Percentiles rank a stretch among this genome's conserved stretches.
Evolutionary conservation across 257 asterid species (phyloP).

Genomic region (Nicotiana paniculata): DNA sequence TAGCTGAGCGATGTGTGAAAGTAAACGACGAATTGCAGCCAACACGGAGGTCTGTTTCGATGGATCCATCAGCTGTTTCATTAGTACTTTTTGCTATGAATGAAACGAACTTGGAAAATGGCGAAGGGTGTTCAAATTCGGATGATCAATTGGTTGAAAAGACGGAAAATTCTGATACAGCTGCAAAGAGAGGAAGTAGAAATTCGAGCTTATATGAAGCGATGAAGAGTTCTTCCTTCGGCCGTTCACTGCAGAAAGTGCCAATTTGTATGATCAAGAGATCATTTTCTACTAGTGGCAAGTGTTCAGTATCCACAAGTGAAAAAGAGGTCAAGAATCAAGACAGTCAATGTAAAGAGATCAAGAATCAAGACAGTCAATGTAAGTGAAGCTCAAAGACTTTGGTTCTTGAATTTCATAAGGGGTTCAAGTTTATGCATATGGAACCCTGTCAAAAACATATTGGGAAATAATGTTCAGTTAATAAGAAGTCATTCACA

Average conservation of each 20-base stretch:
- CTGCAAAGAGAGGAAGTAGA: conserved; percentile 11
- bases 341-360: conserved; percentile 18
- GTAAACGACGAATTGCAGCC: conserved; percentile 27
- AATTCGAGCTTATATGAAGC: conserved; percentile 27
- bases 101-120: conserved; percentile 4
- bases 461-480: not conserved
- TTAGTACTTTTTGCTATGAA: conserved; percentile 3
- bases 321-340: conserved; percentile 36
- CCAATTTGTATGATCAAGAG: conserved; percentile 41
- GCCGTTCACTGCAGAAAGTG: conserved; percentile 36
- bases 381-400: not conserved
- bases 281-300: conserved; percentile 50
- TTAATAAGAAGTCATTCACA: not conserved
- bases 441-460: not conserved
- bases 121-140: conserved; percentile 31
- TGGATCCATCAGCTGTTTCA: conserved; percentile 42
- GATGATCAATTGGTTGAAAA: conserved; percentile 3
- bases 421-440: not conserved
- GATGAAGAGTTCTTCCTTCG: conserved; percentile 40
- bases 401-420: not conserved
- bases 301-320: conserved; percentile 23
- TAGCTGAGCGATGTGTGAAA: conserved; percentile 22
- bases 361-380: conserved; percentile 17
- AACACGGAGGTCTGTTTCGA: conserved; percentile 50
- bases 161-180: conserved; percentile 7